Conservation (phyloP, 2,329 filamentous ascomycete genomes). For the Colletotrichum salicis region DNA sequence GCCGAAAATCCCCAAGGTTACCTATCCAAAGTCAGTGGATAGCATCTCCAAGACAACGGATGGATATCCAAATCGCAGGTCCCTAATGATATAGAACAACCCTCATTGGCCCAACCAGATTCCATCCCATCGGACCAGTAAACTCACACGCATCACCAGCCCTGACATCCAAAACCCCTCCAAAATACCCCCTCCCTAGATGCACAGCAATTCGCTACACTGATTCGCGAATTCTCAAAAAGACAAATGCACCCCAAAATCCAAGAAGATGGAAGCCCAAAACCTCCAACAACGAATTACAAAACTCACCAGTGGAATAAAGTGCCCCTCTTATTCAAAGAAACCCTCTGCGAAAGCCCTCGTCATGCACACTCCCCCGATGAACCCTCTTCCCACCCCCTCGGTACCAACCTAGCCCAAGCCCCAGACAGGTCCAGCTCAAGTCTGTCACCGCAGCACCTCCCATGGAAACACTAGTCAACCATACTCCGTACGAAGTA, state of each 20-base stretch:
- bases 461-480: neutral
- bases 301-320: neutral
- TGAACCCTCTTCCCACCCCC: neutral
- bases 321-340: conserved; percentile 1
- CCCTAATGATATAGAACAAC: neutral
- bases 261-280: neutral
- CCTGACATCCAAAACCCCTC: neutral
- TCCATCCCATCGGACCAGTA: neutral
- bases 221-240: conserved; percentile 13
- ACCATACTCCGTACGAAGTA: no score
- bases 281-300: neutral
- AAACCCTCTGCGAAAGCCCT: neutral
- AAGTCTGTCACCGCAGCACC: neutral
- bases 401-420: neutral
- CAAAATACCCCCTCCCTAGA: neutral
- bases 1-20: neutral
- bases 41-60: neutral
- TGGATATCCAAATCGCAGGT: neutral
- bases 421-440: neutral
- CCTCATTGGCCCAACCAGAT: neutral
- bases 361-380: neutral
- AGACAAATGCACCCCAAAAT: conserved; percentile 4
- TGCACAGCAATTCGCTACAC: conserved; percentile 8
- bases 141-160: neutral
- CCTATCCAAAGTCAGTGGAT: neutral